A percentile compares a stretch with the other conserved stretches of the same genome.
These are phyloP conservation scores for Xylaria intraflava DNA, from an alignment of 495 filamentous ascomycete species.

Conservation along the genomic window DNA sequence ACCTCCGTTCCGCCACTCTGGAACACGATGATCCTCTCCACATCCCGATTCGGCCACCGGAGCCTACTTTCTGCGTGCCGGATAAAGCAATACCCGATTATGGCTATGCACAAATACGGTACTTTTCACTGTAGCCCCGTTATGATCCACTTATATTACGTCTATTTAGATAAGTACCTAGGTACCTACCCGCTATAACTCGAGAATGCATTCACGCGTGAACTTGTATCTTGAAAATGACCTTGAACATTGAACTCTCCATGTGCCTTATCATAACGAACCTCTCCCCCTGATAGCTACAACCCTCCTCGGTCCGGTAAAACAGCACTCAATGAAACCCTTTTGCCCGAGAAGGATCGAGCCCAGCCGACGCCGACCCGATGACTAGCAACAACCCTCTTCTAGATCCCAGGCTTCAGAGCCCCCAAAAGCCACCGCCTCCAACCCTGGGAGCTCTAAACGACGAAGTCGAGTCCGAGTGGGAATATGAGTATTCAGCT, in stretches of 20 bases:
- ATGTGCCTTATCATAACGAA: not conserved
- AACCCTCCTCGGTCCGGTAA: not conserved
- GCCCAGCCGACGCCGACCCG: conserved; percentile 5
- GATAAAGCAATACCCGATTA: too few species aligned
- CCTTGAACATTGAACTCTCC: not conserved
- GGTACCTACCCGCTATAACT: too few species aligned
- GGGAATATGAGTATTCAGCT: conserved; percentile 54
- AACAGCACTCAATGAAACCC: conserved; percentile 5
- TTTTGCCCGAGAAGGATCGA: not conserved
- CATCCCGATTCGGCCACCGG: too few species aligned
- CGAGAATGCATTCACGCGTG: not conserved
- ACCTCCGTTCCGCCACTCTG: too few species aligned
- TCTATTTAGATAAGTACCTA: too few species aligned
- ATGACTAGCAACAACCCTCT: conserved; percentile 22
- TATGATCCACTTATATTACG: not conserved
- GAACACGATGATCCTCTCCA: too few species aligned
- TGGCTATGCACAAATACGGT: too few species aligned
- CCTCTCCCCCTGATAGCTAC: not conserved
- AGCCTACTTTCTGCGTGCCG: too few species aligned
- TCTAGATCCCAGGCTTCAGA: conserved; percentile 12
- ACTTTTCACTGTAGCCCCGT: too few species aligned
- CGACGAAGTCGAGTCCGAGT: conserved; percentile 41
- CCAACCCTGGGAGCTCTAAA: not conserved
- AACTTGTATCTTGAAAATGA: too few species aligned
- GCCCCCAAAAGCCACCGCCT: not conserved